These are phyloP conservation scores for Russula sp. DNA, from an alignment of 768 basidiomycete species.

Conservation along the genomic window DNA sequence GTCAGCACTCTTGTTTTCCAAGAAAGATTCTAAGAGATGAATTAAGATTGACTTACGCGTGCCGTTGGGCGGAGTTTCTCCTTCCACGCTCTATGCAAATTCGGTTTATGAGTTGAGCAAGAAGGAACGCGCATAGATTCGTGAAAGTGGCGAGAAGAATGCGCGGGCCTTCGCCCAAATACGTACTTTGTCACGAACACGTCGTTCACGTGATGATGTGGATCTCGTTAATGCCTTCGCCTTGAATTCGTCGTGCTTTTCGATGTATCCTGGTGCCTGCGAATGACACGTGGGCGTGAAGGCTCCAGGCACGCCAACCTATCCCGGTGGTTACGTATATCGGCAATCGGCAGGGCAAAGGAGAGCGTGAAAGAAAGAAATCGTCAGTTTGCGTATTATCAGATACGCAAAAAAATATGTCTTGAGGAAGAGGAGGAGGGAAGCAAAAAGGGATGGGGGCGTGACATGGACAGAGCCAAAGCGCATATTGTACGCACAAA, in stretches of 20 bases:
- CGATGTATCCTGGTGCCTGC: slow-evolving; percentile 47
- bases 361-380: neutral
- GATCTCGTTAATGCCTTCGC: slow-evolving; percentile 66
- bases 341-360: neutral
- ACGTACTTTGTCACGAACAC: slow-evolving; percentile 52
- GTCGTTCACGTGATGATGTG: slow-evolving; percentile 80
- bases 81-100: slow-evolving; percentile 52
- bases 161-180: neutral
- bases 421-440: no score
- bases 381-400: neutral
- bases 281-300: slow-evolving; percentile 29
- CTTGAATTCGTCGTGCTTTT: slow-evolving; percentile 66
- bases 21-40: neutral
- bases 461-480: neutral
- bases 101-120: slow-evolving; percentile 2
- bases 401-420: neutral
- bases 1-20: neutral
- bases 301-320: slow-evolving; percentile 30
- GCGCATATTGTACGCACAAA: slow-evolving; percentile 19
- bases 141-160: no score
- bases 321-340: neutral
- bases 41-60: slow-evolving; percentile 45
- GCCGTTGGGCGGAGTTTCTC: slow-evolving; percentile 52
- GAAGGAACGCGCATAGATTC: neutral
- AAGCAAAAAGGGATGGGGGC: neutral